These are phyloP conservation scores for bread wheat (Triticum aestivum) DNA, from an alignment of 176 grass and related monocot genomes.

Conservation along the genomic window IWGSC_CS_RefSeq_v2.1 NC_057798.1:378557355-378557854, in stretches of 20 bases:
- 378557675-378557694: background rate
- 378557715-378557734: background rate
- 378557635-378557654: conserved; percentile 2
- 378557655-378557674: conserved; percentile 11
- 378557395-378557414: background rate
- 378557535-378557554: conserved; percentile 41
- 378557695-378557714: conserved; percentile 22
- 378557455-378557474: background rate
- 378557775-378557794: conserved; percentile 18
- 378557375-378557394: background rate
- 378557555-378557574: conserved; percentile 21
- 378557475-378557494: conserved; percentile 32
- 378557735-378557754: conserved; percentile 27
- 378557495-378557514: background rate
- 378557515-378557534: conserved; percentile 16
- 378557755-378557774: conserved; percentile 12
- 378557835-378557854: conserved; percentile 18
- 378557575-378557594: conserved; percentile 8
- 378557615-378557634: conserved; percentile 12
- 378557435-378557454: background rate
- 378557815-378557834: background rate
- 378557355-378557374: background rate
- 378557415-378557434: background rate
- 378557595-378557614: background rate
- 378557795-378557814: conserved; percentile 24